These are phyloP conservation scores for Pythium scleroteichum DNA, from an alignment of 352 stramenopile species.

Conservation along the genomic window DNA sequence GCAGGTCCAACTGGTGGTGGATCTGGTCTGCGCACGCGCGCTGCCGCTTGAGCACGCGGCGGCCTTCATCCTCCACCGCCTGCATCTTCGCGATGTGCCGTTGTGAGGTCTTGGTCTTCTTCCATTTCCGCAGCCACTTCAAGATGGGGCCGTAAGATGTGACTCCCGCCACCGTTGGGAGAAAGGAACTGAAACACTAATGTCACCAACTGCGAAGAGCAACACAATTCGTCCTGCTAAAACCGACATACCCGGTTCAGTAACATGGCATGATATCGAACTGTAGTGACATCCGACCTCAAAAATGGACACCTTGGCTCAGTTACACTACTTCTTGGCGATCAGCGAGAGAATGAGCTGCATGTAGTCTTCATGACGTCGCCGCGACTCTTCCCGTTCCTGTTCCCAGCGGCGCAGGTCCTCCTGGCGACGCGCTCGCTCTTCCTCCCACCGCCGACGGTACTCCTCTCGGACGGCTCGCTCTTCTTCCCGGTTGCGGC, in stretches of 20 bases:
- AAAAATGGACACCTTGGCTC: background rate
- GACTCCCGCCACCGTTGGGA: constrained; percentile 15
- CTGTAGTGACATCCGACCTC: background rate
- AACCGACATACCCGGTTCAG: constrained; percentile 6
- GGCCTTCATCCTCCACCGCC: constrained; percentile 56
- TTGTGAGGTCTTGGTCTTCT: constrained; percentile 6
- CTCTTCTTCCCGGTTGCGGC: constrained; percentile 23
- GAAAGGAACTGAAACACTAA: constrained; percentile 5
- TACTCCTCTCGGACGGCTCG: constrained; percentile 22
- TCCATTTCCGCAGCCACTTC: constrained; percentile 29
- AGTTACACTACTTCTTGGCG: constrained; percentile 13
- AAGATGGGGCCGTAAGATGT: constrained; percentile 25
- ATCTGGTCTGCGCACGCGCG: constrained; percentile 59
- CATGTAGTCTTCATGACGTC: constrained; percentile 27
- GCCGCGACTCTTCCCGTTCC: constrained; percentile 21
- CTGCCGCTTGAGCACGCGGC: constrained; percentile 75
- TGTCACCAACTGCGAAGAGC: constrained; percentile 18
- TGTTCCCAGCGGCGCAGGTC: constrained; percentile 25
- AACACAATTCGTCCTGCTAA: constrained; percentile 8
- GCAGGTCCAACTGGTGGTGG: constrained; percentile 58
- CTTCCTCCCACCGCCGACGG: constrained; percentile 24
- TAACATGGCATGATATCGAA: background rate
- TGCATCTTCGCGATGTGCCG: constrained; percentile 38
- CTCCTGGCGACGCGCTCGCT: constrained; percentile 21
- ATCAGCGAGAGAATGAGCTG: constrained; percentile 25